Percentiles rank a stretch among this genome's conserved stretches.
Conservation (phyloP, 345 rosid species). For the Mercurialis annua region DNA sequence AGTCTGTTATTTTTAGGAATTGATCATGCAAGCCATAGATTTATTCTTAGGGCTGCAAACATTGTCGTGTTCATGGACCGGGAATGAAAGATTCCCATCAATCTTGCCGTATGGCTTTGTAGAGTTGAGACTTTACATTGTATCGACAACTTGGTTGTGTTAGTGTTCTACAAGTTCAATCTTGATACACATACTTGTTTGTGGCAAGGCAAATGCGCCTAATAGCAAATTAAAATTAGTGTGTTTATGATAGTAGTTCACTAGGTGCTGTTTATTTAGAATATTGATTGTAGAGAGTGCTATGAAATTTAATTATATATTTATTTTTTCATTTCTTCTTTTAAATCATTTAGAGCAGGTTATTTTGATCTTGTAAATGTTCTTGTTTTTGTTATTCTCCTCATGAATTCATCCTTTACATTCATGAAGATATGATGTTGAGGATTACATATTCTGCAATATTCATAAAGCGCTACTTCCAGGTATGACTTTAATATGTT, state of each 20-base stretch:
- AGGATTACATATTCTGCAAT: slow-evolving; percentile 71
- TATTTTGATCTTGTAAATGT: too few relatives aligned
- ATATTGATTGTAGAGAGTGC: background rate
- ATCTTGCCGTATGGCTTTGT: background rate
- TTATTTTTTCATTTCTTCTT: too few relatives aligned
- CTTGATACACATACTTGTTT: background rate
- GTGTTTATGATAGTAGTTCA: background rate
- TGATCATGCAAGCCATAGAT: background rate
- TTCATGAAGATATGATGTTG: slow-evolving; percentile 59
- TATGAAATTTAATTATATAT: background rate
- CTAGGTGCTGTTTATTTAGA: background rate
- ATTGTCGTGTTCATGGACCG: slow-evolving; percentile 2
- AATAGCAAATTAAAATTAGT: background rate
- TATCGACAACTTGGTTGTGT: background rate
- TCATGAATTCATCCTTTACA: slow-evolving; percentile 38
- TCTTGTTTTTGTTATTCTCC: too few relatives aligned
- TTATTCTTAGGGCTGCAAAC: background rate
- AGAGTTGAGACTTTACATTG: background rate
- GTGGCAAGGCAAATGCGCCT: background rate
- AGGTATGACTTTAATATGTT: slow-evolving; percentile 41
- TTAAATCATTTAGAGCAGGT: too few relatives aligned
- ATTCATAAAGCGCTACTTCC: slow-evolving; percentile 62
- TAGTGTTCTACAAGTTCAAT: background rate
- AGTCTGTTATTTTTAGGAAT: background rate
- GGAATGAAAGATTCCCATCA: background rate